A percentile compares a stretch with the other conserved stretches of the same genome.
Conservation (phyloP, 2,329 filamentous ascomycete genomes). For the Talaromyces rugulosus region DNA sequence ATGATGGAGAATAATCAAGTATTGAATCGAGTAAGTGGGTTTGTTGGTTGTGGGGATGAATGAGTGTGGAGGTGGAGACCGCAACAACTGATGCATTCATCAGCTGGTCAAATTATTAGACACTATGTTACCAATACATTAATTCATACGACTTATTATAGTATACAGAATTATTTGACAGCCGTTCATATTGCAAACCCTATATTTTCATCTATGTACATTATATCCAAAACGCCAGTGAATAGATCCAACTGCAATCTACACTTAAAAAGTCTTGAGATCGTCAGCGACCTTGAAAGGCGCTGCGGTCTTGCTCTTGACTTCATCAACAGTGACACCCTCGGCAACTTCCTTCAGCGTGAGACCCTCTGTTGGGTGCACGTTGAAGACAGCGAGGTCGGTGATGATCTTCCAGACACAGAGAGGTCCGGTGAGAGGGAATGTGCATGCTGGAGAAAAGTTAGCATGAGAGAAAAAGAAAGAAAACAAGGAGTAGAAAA, state of each 20-base stretch:
- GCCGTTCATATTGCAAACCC: not conserved
- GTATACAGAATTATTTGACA: not conserved
- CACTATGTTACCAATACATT: not conserved
- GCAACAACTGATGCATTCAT: too few relatives aligned
- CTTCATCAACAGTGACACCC: slow-evolving; percentile 65
- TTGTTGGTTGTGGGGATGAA: not conserved
- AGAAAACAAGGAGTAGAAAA: not conserved
- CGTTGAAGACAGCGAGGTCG: slow-evolving; percentile 68
- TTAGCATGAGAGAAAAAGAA: not conserved
- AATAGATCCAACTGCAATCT: not conserved
- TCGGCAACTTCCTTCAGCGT: slow-evolving; percentile 65
- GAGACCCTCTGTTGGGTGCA: slow-evolving; percentile 58
- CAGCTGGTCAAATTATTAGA: not conserved
- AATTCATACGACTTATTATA: not conserved
- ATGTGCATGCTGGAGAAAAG: slow-evolving; percentile 49
- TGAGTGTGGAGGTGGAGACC: not conserved
- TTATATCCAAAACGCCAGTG: not conserved
- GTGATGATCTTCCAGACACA: slow-evolving; percentile 69
- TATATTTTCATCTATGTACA: not conserved
- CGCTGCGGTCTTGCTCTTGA: slow-evolving; percentile 67
- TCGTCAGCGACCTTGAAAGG: slow-evolving; percentile 61
- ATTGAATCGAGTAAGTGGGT: not conserved
- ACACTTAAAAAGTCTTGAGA: slow-evolving; percentile 46
- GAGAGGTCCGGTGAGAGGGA: slow-evolving; percentile 63
- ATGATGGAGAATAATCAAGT: not conserved